Evolutionary conservation across 2,329 filamentous ascomycete genomes (phyloP), one percentile per base, ranked within the genome.

Genomic region (Ceratocystis alfenasii): DNA sequence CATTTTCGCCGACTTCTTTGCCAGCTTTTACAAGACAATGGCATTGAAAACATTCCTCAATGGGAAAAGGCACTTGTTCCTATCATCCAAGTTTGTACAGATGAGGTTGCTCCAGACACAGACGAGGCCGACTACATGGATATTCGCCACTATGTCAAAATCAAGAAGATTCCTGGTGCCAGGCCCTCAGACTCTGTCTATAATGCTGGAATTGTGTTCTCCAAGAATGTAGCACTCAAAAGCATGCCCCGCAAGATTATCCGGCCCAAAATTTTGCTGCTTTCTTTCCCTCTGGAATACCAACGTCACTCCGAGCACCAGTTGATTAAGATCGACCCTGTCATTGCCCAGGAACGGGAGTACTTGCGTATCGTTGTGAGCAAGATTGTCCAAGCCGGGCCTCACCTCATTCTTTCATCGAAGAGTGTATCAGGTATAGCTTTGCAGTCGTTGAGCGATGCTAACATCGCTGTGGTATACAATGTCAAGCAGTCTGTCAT

Each of bases 401-500:
- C 94, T 5, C 89, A 93, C 63, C 80, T 99, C 10, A 79, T 99
- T 20, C 81, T 99, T n/a, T 90, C 94, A 0, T 89, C 97, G 73
- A 93, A 91, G 71, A 89, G 93, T 70, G 90, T 99, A 15, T 94
- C 94, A 2, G 93, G 94, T 0, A 80, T 96, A 59, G 94, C 95
- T 2, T 79, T 99, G 65, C 88, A 95, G 71, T 89, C 95, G 70
- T 80, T 99, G 1, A 87, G 91, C 22, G 87, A 94, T 70, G 90
- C 90, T 10, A 89, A 91, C 67, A 95, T 99, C 69, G 88, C 93
- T 2, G 95, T 96, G 12, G 92, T 88, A 0, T 96, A 94, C 78
- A 96, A 99, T 75, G 93, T 99, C 71, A 99, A 99, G 74, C 86
- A 90, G 44, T 95, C 93, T 0, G 94, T 99, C 12, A 87, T 99